phyloP scores from a whole-genome alignment of 1,284 basidiomycete species.

The Sporisorium graminicola region DNA sequence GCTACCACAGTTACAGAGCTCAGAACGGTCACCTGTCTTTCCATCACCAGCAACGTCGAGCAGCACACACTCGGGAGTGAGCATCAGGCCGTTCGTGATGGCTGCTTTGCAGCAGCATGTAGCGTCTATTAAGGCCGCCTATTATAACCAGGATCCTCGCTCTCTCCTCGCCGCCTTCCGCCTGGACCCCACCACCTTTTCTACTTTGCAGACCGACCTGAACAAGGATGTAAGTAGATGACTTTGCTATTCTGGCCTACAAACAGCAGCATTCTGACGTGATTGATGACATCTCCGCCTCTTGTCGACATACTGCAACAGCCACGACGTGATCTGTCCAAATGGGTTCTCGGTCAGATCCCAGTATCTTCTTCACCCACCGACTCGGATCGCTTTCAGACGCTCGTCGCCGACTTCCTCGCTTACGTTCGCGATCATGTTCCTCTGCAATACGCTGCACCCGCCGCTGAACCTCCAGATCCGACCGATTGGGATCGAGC shows the following conservation, averaged over 20 bases:
- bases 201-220: conserved; percentile 31
- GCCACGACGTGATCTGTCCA: conserved; percentile 36
- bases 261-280: no score
- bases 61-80: not conserved
- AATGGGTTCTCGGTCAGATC: conserved; percentile 34
- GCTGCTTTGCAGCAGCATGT: conserved; percentile 47
- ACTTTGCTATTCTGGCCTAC: not conserved
- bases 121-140: conserved; percentile 35
- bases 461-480: conserved; percentile 5
- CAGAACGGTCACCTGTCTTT: no score
- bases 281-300: not conserved
- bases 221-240: conserved; percentile 24
- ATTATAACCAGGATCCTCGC: conserved; percentile 28
- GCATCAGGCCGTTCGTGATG: conserved; percentile 9
- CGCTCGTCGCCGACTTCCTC: conserved; percentile 45
- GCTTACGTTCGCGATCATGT: conserved; percentile 43
- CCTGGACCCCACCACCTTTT: conserved; percentile 34
- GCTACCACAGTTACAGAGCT: no score
- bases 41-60: not conserved
- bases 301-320: not conserved
- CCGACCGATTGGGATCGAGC: conserved; percentile 37
- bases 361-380: conserved; percentile 31
- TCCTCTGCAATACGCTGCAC: conserved; percentile 22
- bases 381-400: conserved; percentile 51
- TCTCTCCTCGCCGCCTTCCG: conserved; percentile 33